Conservation (phyloP, 169 alveolate species). For the Babesia sp. region DNA sequence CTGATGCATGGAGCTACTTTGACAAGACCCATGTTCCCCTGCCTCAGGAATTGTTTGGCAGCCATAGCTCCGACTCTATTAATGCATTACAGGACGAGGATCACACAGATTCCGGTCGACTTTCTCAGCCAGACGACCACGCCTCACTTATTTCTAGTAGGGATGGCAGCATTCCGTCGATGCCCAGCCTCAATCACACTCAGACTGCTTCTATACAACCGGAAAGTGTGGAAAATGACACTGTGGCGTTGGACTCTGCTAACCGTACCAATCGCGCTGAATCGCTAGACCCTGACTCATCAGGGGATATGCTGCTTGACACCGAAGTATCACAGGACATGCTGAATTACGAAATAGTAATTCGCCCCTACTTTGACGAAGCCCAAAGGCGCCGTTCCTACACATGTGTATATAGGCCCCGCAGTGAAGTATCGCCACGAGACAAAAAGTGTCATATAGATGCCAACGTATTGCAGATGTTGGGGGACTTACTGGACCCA, state of each 20-base stretch:
- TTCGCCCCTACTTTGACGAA: constrained; percentile 10
- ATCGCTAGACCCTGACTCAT: neutral
- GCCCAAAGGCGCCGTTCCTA: neutral
- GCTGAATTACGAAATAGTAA: constrained; percentile 30
- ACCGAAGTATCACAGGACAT: neutral
- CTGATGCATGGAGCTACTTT: constrained; percentile 39
- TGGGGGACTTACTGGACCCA: constrained; percentile 31
- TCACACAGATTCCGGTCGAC: neutral
- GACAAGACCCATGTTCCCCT: constrained; percentile 12
- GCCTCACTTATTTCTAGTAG: neutral
- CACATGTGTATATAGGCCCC: constrained; percentile 18
- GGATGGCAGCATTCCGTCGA: neutral
- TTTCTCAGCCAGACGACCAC: neutral
- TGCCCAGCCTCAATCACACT: neutral
- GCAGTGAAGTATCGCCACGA: constrained; percentile 23
- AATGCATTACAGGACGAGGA: neutral
- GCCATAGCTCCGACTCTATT: neutral
- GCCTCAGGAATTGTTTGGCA: constrained; percentile 18
- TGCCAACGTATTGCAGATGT: constrained; percentile 4
- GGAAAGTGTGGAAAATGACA: neutral
- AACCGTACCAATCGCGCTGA: neutral
- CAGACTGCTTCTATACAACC: neutral
- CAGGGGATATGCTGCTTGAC: neutral
- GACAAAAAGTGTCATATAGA: constrained; percentile 5
- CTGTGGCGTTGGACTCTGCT: neutral